A percentile compares a stretch with the other conserved stretches of the same genome.
Evolutionary conservation across 345 rosid species (phyloP).

Genomic region (Moricandia moricandioides): DNA sequence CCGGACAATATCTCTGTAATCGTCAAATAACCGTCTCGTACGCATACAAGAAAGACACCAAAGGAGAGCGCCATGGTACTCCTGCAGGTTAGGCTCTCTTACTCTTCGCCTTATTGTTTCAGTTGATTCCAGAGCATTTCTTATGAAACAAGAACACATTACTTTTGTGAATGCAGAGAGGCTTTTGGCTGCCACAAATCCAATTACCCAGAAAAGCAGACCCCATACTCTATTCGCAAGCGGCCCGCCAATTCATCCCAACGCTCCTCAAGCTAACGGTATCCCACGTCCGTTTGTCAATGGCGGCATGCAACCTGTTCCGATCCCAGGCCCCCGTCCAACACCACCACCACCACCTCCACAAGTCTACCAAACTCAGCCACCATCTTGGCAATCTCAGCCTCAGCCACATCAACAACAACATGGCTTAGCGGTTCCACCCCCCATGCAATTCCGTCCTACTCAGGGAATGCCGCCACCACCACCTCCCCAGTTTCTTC

Average conservation of each 20-base stretch:
- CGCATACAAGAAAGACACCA: too few relatives aligned
- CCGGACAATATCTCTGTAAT: too few relatives aligned
- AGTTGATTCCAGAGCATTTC: not conserved
- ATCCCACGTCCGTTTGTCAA: conserved; percentile 70
- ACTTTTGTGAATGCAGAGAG: conserved; percentile 62
- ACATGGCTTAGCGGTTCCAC: conserved; percentile 60
- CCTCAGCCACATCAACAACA: conserved; percentile 61
- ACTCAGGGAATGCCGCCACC: conserved; percentile 53
- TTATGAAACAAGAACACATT: not conserved
- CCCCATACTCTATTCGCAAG: conserved; percentile 95
- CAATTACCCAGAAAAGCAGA: conserved; percentile 72
- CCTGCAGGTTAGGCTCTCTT: conserved; percentile 75
- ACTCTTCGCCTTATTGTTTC: not conserved
- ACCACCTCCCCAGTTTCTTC: conserved; percentile 43
- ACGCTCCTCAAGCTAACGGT: conserved; percentile 60
- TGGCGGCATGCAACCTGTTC: conserved; percentile 52
- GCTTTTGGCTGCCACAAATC: conserved; percentile 95
- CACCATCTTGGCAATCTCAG: conserved; percentile 68
- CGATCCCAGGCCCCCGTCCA: conserved; percentile 54
- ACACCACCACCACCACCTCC: conserved; percentile 88
- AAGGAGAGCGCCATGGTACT: conserved; percentile 67
- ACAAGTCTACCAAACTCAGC: conserved; percentile 48
- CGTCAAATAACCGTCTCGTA: too few relatives aligned
- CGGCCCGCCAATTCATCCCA: conserved; percentile 62
- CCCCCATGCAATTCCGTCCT: conserved; percentile 68